phyloP scores from a whole-genome alignment of 306 rosid genomes.

The Trichosanthes cucumerina region DNA sequence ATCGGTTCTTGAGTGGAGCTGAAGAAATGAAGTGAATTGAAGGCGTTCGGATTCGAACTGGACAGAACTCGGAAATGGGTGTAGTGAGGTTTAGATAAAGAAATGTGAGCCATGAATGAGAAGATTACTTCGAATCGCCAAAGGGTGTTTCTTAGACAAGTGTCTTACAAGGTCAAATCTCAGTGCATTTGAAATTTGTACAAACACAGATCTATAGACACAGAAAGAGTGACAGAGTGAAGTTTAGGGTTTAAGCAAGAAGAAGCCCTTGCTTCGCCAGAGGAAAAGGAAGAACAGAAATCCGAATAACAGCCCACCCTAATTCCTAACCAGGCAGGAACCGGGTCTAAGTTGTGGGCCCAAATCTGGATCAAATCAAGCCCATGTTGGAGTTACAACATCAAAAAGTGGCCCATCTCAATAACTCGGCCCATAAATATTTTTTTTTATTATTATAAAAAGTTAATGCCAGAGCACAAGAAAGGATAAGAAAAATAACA shows the following conservation, averaged over 20 bases:
- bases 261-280: not conserved
- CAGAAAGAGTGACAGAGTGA: not conserved
- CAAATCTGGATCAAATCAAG: not conserved
- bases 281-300: not conserved
- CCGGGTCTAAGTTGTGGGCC: not conserved
- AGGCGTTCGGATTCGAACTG: slow-evolving; percentile 9
- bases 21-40: slow-evolving; percentile 25
- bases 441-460: too few species aligned
- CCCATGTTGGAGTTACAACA: not conserved
- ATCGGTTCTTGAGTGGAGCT: slow-evolving; percentile 12
- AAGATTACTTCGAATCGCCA: not conserved
- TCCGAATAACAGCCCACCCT: not conserved
- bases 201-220: not conserved
- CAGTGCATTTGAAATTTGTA: not conserved
- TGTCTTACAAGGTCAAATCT: not conserved
- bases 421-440: not conserved
- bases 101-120: slow-evolving; percentile 38
- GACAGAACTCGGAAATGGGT: slow-evolving; percentile 24
- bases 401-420: not conserved
- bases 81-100: slow-evolving; percentile 39
- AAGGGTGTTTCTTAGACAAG: slow-evolving; percentile 17
- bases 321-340: not conserved
- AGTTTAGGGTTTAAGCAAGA: not conserved
- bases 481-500: not conserved
- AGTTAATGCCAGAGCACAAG: not conserved